These are phyloP conservation scores for Beauveria brongniartii DNA, from an alignment of 2,329 filamentous ascomycete genomes.

Conservation along the genomic window DNA sequence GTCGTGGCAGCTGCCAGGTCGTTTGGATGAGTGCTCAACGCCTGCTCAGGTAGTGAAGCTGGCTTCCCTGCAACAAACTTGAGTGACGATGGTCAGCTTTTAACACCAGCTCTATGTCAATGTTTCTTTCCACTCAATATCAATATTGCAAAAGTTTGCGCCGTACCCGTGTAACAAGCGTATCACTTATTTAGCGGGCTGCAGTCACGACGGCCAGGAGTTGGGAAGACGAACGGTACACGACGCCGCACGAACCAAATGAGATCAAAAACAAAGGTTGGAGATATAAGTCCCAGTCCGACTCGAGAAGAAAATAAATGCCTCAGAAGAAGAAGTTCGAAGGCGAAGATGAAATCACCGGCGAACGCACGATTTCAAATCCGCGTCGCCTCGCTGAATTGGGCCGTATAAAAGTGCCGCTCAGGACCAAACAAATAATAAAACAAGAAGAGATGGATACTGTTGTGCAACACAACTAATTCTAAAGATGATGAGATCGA, in stretches of 20 bases:
- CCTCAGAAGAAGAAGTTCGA: not conserved
- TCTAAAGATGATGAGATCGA: not conserved
- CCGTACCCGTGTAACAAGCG: slow-evolving; percentile 1
- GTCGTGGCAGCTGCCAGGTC: slow-evolving; percentile 8
- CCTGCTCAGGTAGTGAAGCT: not conserved
- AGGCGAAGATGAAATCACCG: not conserved
- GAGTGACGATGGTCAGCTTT: not conserved
- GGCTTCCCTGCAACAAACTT: not conserved
- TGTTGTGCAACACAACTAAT: not conserved
- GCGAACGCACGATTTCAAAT: not conserved
- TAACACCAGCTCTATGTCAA: not conserved
- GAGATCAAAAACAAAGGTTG: not conserved
- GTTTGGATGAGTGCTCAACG: not conserved
- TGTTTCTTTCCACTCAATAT: not conserved
- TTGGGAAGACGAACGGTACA: not conserved
- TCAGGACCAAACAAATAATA: not conserved
- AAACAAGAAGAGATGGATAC: not conserved
- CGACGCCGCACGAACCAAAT: not conserved
- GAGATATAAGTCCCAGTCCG: not conserved
- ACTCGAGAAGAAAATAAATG: not conserved
- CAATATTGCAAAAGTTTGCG: not conserved
- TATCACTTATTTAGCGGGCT: not conserved
- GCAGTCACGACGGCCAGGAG: not conserved
- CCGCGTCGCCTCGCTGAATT: not conserved
- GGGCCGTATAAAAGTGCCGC: not conserved